Percentiles rank a stretch among this genome's conserved stretches.
These are phyloP conservation scores for Aspergillus fumigatus DNA, from an alignment of 2,329 filamentous ascomycete genomes.

Conservation along the genomic window DNA sequence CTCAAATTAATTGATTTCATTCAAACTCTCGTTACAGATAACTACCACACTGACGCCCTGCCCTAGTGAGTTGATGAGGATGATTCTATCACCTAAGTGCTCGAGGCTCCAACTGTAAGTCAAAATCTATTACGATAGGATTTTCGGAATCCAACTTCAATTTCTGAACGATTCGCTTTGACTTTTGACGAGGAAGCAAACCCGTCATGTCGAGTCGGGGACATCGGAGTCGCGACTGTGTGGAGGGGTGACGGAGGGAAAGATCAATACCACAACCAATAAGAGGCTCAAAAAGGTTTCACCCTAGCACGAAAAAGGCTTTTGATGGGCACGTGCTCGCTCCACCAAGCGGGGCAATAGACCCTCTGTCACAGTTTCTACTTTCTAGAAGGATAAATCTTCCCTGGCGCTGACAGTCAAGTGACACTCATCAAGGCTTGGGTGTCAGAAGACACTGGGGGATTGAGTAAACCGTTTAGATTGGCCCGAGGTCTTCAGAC, in stretches of 20 bases:
- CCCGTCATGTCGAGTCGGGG: not conserved
- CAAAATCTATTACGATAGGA: not conserved
- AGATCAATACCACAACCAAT: not conserved
- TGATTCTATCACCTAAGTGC: not conserved
- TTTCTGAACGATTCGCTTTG: not conserved
- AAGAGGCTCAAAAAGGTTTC: not conserved
- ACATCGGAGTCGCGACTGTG: not conserved
- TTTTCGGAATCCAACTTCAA: not conserved
- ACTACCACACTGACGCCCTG: not conserved
- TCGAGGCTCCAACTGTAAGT: not conserved
- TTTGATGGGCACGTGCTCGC: not conserved
- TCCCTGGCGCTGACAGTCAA: not conserved
- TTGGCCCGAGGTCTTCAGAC: not conserved
- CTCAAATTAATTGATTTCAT: not conserved
- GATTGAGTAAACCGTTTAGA: not conserved
- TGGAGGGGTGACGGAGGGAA: not conserved
- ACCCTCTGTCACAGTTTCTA: not conserved
- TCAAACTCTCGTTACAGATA: not conserved
- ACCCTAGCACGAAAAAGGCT: not conserved
- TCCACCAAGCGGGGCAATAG: not conserved
- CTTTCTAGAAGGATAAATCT: not conserved
- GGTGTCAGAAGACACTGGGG: not conserved
- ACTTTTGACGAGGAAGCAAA: not conserved
- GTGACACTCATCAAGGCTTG: not conserved
- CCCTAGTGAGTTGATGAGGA: not conserved